Base-by-base conservation (phyloP, 1,139 yeast genomes). In the Candida smagusa region DNA sequence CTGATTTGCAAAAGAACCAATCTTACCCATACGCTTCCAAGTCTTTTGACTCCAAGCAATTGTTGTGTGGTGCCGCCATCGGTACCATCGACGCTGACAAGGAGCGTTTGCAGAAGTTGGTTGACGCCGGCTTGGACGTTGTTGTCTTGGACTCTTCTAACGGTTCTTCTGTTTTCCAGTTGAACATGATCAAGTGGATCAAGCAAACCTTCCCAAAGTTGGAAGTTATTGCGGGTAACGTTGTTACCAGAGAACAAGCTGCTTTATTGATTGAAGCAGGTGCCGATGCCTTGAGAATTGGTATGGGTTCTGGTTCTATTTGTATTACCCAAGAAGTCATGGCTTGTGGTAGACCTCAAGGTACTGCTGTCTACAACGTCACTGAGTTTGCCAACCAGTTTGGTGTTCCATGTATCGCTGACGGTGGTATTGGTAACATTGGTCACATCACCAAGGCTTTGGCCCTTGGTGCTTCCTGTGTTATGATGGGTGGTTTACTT, bases 261-360 rank as follows among this genome's bases (percentile, higher is more conserved):
- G 98, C 99, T 48, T 76, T 81, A 56, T 79, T 92, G 61, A 94
- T 92, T 54, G 85, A 79, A 55, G 97, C 95, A 41, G 98, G 98
- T 68, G 96, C 95, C 41, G 99, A 92, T 67, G 98, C 90, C 62
- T 78, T 92, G 58, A 89, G 97, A 78, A 90, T 92, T 52, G 99
- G 98, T 72, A 92, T 92, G 99, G 99, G 99, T 58, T 27, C 29
- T 27, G 29, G 29, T 11, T 27, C 29, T 12, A 92, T 92, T 60
- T 92, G 97, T 78, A 94, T 92, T 61, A 92, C 98, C 41, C 98
- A 94, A 74, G 99, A 92, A 72, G 98, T 92, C 44, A 92, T 92
- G 99, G 98, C 99, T 37, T 95, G 96, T 72, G 99, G 99, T 70
- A 90, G 98, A 78, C 98, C 99, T 44, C 98, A 94, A 76, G 99